A percentile compares a stretch with the other conserved stretches of the same genome.
phyloP scores from a whole-genome alignment of 2,329 filamentous ascomycete genomes.

The Phaeosphaeriaceae sp. region DNA sequence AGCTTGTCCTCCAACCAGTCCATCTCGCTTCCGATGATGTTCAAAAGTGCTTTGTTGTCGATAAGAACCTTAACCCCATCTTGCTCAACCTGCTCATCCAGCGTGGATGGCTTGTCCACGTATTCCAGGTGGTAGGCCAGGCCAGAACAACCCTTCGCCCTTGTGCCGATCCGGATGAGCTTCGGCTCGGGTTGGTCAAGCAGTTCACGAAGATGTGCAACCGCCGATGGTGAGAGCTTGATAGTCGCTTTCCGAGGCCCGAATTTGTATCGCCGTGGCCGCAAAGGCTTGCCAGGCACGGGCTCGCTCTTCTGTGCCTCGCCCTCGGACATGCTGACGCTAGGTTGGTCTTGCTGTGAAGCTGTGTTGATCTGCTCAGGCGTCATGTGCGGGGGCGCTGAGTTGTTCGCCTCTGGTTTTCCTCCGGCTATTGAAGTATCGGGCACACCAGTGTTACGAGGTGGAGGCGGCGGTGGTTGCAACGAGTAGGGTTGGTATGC shows the following conservation, averaged over 20 bases:
- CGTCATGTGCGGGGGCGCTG: constrained; percentile 52
- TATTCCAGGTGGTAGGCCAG: constrained; percentile 94
- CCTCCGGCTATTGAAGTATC: constrained; percentile 67
- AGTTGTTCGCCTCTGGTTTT: constrained; percentile 56
- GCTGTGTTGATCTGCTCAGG: constrained; percentile 29
- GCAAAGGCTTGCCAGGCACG: constrained; percentile 51
- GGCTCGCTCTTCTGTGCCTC: constrained; percentile 72
- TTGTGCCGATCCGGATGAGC: constrained; percentile 91
- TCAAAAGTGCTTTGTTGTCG: constrained; percentile 96
- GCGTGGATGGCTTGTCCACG: constrained; percentile 84
- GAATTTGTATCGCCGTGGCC: constrained; percentile 71
- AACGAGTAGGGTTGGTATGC: constrained; percentile 68
- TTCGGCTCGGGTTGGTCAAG: constrained; percentile 88
- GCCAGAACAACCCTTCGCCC: constrained; percentile 92
- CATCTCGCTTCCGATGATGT: constrained; percentile 99
- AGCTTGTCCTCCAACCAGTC: constrained; percentile 98
- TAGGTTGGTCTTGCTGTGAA: constrained; percentile 38
- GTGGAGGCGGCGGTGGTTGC: constrained; percentile 63
- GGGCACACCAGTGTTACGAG: constrained; percentile 64
- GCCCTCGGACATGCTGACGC: constrained; percentile 63
- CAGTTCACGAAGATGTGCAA: constrained; percentile 77
- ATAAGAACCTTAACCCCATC: constrained; percentile 96
- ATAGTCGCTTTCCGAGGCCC: constrained; percentile 90
- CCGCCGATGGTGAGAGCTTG: constrained; percentile 79
- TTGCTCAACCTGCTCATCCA: constrained; percentile 93